Evolutionary conservation across 371 early-diverging fungal genomes (phyloP).

Genomic region (Circinella minor): DNA sequence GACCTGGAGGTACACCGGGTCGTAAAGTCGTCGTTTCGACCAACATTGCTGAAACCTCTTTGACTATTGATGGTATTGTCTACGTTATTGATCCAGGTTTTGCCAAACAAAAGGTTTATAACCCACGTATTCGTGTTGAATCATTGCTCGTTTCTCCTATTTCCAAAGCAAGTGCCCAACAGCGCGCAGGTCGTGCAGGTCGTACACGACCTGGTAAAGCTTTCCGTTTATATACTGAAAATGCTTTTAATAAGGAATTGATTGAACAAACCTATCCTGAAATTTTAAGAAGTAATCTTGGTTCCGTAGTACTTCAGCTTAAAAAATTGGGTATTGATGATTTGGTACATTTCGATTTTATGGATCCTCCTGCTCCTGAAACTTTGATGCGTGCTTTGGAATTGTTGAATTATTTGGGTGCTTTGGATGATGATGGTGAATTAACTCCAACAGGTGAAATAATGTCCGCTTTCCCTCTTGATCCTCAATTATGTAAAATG

Average conservation of each 20-base stretch:
- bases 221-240: slow-evolving; percentile 92
- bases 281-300: slow-evolving; percentile 87
- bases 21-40: slow-evolving; percentile 97
- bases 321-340: slow-evolving; percentile 90
- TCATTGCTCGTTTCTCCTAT: slow-evolving; percentile 78
- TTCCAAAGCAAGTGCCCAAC: slow-evolving; percentile 81
- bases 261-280: slow-evolving; percentile 92
- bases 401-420: slow-evolving; percentile 88
- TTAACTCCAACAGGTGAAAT: slow-evolving; percentile 80
- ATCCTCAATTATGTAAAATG: slow-evolving; percentile 88
- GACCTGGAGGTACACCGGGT: slow-evolving; percentile 79
- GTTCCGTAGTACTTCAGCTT: slow-evolving; percentile 83
- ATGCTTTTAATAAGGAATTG: slow-evolving; percentile 78
- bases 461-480: slow-evolving; percentile 93
- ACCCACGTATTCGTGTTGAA: slow-evolving; percentile 91
- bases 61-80: slow-evolving; percentile 98
- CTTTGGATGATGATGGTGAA: slow-evolving; percentile 86
- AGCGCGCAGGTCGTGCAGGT: slow-evolving; percentile 92
- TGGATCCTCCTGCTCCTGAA: slow-evolving; percentile 94
- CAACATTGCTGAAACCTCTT: slow-evolving; percentile 98
- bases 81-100: slow-evolving; percentile 99
- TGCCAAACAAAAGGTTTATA: slow-evolving; percentile 97
- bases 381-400: slow-evolving; percentile 93
- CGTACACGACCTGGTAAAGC: slow-evolving; percentile 93
- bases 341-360: slow-evolving; percentile 92